Base-by-base conservation (phyloP, 768 basidiomycete genomes). In the Multifurca ochricompacta region DNA sequence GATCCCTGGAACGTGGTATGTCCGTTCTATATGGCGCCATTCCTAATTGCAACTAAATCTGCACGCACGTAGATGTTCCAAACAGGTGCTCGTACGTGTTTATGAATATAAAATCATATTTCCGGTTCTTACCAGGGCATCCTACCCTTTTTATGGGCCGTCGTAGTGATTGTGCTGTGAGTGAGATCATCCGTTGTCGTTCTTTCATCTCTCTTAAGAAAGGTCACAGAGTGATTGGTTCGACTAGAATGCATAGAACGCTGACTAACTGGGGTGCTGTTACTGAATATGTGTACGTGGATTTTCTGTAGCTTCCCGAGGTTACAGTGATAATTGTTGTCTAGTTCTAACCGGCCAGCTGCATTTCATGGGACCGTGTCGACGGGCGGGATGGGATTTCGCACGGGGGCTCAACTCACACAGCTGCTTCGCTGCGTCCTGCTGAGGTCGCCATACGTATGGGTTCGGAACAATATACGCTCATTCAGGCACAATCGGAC, bases 1-100 rank as follows among this genome's bases (percentile, higher is more conserved):
- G 44, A 46, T 46, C 21, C 27, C 14, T 46, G 44, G 44, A 46
- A 46, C 19, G 6, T 46, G 44, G 44, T 46, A 46, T 30, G 44
- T 46, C 44, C n/a, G n/a, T n/a, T n/a, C n/a, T n/a, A n/a, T 31
- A 27, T 13, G 28, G 21, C 31, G 16, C 31, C 44, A 4, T 46
- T 7, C 11, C 16, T 9, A n/a, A n/a, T 46, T 19, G 27, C 14
- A 16, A 27, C 27, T 13, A 11, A 16, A 21, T 46, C 28, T 25
- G 13, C 16, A 19, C 14, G 31, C 19, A 16, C 11, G 7, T 6
- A 46, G 44, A 46, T 46, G 44, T 46, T 46, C 27, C 44, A 46
- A 46, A 46, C 44, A 21, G 25, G 25, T 16, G 44, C 44, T 4
- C 44, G 44, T 46, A 28, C 21, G 44, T n/a, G n/a, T n/a, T n/a